phyloP scores from a whole-genome alignment of 2,329 filamentous ascomycete species.

The Paracamarosporium sp. region DNA sequence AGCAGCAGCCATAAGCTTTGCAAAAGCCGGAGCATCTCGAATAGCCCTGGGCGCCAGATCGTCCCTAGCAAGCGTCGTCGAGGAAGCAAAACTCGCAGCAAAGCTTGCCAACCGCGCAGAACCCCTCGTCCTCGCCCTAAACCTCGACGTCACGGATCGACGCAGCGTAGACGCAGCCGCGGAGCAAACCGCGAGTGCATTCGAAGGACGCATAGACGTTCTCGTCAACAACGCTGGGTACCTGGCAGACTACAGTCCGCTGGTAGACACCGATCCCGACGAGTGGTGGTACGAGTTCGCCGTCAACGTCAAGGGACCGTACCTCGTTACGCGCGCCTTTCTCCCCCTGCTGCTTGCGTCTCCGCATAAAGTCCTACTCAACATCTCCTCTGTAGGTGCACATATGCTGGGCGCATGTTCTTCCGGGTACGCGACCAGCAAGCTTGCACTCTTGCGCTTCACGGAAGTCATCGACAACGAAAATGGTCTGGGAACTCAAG shows the following conservation, averaged over 20 bases:
- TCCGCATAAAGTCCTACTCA: slow-evolving; percentile 46
- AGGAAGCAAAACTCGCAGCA: slow-evolving; percentile 47
- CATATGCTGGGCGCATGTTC: slow-evolving; percentile 7
- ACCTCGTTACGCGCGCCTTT: slow-evolving; percentile 54
- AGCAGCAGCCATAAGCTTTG: slow-evolving; percentile 61
- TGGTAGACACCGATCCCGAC: slow-evolving; percentile 46
- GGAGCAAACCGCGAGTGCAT: slow-evolving; percentile 31
- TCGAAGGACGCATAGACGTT: slow-evolving; percentile 47
- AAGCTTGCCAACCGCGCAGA: slow-evolving; percentile 40
- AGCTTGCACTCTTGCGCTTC: slow-evolving; percentile 58
- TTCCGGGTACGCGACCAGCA: slow-evolving; percentile 54
- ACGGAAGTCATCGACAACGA: slow-evolving; percentile 58
- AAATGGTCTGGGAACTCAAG: slow-evolving; percentile 16
- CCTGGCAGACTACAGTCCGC: slow-evolving; percentile 31
- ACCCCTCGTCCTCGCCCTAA: slow-evolving; percentile 48
- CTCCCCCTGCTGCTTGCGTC: slow-evolving; percentile 51
- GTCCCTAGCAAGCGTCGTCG: slow-evolving; percentile 42
- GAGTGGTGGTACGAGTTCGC: slow-evolving; percentile 54
- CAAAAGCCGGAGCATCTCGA: slow-evolving; percentile 59
- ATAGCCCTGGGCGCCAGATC: slow-evolving; percentile 63
- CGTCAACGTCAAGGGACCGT: slow-evolving; percentile 58
- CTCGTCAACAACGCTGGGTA: slow-evolving; percentile 58
- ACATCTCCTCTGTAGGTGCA: slow-evolving; percentile 54
- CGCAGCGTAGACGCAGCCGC: slow-evolving; percentile 48
- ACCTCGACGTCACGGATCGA: slow-evolving; percentile 52